phyloP scores from a whole-genome alignment of 2,329 filamentous ascomycete species.

The Talaromyces sp. region DNA sequence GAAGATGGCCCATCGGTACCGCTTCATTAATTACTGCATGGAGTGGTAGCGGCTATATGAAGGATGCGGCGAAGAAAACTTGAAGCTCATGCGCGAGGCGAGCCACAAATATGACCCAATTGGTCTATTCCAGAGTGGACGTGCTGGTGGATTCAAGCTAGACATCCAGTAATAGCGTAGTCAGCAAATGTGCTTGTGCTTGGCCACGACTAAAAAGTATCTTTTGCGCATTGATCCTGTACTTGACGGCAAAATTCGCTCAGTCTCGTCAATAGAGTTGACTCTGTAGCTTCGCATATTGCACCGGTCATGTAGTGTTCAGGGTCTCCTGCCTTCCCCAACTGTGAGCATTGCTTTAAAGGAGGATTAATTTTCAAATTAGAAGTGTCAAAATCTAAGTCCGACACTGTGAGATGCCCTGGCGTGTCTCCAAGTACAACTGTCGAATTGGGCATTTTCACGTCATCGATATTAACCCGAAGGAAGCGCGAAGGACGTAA shows the following conservation, averaged over 20 bases:
- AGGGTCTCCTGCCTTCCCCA: no score
- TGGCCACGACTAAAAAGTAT: neutral
- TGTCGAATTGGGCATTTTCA: no score
- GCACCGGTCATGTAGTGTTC: no score
- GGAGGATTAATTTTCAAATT: no score
- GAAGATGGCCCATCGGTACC: constrained; percentile 7
- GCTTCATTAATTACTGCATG: constrained; percentile 16
- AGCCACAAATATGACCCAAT: constrained; percentile 27
- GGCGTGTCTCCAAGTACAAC: no score
- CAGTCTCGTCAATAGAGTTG: neutral
- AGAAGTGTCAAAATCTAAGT: no score
- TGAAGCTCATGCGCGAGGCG: constrained; percentile 28
- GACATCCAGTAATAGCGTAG: neutral
- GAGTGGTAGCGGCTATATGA: constrained; percentile 13
- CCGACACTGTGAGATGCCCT: no score
- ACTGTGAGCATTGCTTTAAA: no score
- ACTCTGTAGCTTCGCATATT: no score
- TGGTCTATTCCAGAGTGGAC: constrained; percentile 28
- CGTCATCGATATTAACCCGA: no score
- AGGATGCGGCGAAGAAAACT: constrained; percentile 42
- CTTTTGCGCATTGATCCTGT: neutral
- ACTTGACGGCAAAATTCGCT: neutral
- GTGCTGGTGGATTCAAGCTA: constrained; percentile 31
- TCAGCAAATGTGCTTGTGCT: neutral
- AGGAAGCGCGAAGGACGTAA: no score